Evolutionary conservation across 768 basidiomycete species (phyloP), one percentile per base, ranked within the genome.

Genomic region (Trametes maxima): DNA sequence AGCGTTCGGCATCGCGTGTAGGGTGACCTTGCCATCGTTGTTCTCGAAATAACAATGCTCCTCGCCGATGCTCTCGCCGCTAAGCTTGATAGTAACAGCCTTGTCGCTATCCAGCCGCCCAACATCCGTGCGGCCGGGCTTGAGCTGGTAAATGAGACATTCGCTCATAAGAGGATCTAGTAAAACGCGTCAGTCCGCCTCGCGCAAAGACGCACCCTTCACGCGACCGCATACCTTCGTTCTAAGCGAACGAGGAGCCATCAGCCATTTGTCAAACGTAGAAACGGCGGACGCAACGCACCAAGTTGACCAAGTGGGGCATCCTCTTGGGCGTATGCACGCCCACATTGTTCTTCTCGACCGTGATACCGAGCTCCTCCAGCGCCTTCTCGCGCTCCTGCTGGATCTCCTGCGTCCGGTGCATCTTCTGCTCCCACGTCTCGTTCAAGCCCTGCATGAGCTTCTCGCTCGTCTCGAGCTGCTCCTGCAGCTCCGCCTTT

Each of bases 241-340:
- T 90, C 87, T 89, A 45, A 33, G 35, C 5, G 3, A 16, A 19
- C 49, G 28, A 36, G n/a, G n/a, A n/a, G n/a, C n/a, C 2, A 21
- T 50, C 17, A 36, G 49, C 8, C n/a, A 4, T 50, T 5, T n/a
- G 35, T 17, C 28, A 5, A 5, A 37, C 33, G 35, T 19, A 17
- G 6, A 10, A 5, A 21, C 24, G 4, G 8, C 7, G 17, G 35
- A 5, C 5, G 25, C 65, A 42, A 82, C 90, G 73, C 72, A 94
- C 92, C 83, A 95, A 73, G 77, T 95, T 96, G 68, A 95, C 93
- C 64, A 97, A 78, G 79, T 95, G 94, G 5, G 94, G 93, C 87
- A 92, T 94, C 91, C 89, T 94, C 83, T 98, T 98, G 33, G 97
- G 97, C 21, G 97, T 95, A 79, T 97, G 95, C 58, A 99, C 97